Base-by-base conservation (phyloP, 495 filamentous ascomycete genomes). In the Aspergillus coremiiformis region DNA sequence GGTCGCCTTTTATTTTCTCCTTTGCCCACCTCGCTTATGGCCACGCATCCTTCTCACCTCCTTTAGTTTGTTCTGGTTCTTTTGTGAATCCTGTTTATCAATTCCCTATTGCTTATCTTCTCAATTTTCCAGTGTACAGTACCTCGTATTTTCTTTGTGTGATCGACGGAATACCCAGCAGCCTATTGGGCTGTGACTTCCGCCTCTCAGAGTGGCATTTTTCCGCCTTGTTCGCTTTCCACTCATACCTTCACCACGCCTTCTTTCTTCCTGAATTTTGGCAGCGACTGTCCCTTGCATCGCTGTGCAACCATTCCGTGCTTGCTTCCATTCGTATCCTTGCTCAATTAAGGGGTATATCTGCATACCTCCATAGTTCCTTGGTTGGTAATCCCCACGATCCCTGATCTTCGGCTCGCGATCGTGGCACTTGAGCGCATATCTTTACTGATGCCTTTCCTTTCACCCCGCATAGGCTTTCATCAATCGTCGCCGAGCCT, bases 1-100 rank as follows among this genome's bases (percentile, higher is more conserved):
- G 39, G 22, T 50, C 30, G 17, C 42, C 37, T 23, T 23, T 43
- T 49, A 54, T 39, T 37, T 22, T 51, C 12, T 8, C 12, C 33
- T 37, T n/a, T 46, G 41, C 49, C 37, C 44, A 35, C 42, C 50
- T 62, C 59, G 59, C 56, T 63, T 59, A 59, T 59, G 56, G 54
- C 52, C 54, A 55, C 54, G 42, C 55, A 45, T 49, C 53, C 52
- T 35, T 43, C 47, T 24, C 45, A 26, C 20, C 45, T 51, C 41
- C 47, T 48, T 44, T 54, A 27, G 23, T 43, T 43, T 19, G 12
- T 42, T 43, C 10, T 41, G 59, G 52, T 49, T 55, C 47, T 57
- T 15, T 55, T 49, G 53, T 47, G 23, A 33, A 24, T 29, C 33
- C 41, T 50, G 15, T 54, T 42, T 4, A 17, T 39, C 42, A 23